These are phyloP conservation scores for Leccinum ochraceum DNA, from an alignment of 768 basidiomycete species.

Conservation along the genomic window DNA sequence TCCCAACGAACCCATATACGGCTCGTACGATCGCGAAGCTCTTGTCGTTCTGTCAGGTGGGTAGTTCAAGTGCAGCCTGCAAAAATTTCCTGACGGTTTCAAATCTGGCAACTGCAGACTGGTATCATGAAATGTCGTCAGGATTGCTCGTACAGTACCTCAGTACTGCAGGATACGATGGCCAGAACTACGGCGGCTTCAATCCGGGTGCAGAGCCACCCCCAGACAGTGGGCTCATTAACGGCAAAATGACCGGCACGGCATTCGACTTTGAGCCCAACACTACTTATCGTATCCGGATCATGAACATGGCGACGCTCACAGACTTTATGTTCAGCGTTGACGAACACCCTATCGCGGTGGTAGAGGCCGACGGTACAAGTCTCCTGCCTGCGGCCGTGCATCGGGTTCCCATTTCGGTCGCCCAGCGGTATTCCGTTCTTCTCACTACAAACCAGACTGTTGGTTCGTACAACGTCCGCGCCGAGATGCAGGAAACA, in stretches of 20 bases:
- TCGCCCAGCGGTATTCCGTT: conserved; percentile 55
- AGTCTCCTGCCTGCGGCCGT: conserved; percentile 41
- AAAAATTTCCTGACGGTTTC: background rate
- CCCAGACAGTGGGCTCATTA: conserved; percentile 40
- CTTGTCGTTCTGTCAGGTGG: conserved; percentile 38
- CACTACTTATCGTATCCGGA: conserved; percentile 45
- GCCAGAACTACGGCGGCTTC: conserved; percentile 31
- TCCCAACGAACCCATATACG: conserved; percentile 32
- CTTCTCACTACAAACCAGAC: conserved; percentile 44
- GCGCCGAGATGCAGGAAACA: conserved; percentile 37
- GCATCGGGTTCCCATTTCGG: conserved; percentile 40
- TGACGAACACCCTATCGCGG: conserved; percentile 45
- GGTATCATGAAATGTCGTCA: conserved; percentile 35
- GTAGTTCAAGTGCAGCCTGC: conserved; percentile 13
- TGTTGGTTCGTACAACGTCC: conserved; percentile 36
- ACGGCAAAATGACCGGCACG: conserved; percentile 29
- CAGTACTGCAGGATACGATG: conserved; percentile 26
- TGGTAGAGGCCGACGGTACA: conserved; percentile 52
- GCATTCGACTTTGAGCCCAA: conserved; percentile 37
- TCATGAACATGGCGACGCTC: conserved; percentile 50
- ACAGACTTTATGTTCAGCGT: conserved; percentile 46
- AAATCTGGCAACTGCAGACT: conserved; percentile 21
- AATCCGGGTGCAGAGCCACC: conserved; percentile 39
- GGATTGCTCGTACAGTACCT: conserved; percentile 35
- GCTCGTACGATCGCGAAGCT: conserved; percentile 41